Evolutionary conservation across 306 rosid genomes (phyloP), one percentile per base, ranked within the genome.

Genomic region (Mucuna pruriens): DNA sequence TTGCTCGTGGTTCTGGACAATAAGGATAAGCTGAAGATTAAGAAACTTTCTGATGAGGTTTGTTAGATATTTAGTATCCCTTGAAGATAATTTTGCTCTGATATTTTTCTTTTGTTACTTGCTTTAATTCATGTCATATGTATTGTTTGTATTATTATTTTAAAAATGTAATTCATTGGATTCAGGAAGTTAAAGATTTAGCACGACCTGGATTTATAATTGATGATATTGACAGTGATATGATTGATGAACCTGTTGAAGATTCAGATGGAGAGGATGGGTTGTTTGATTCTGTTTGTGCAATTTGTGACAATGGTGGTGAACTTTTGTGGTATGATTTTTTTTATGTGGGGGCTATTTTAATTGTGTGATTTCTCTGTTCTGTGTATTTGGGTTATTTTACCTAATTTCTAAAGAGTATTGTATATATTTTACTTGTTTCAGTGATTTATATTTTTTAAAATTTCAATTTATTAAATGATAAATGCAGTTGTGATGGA

Each of bases 251-350:
- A 70, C 86, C 76, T 61, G 84, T 5, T 71, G 94, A 88, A 64
- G 96, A 90, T 64, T 82, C 89, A 13, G 86, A 89, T 81, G 90
- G 82, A 16, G 93, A 89, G 45, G 96, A 83, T 6, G 94, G 75
- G 2, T 78, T 91, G 78, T 95, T 89, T 86, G 98, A 93, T 86
- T 89, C 90, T 71, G 98, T 88, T 80, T 95, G 99, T 83, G 88
- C 94, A 1, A 36, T 95, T 79, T 95, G 99, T 89, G 99, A 95
- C 72, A 92, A 95, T 74, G 98, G 99, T 17, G 99, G 99, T 15
- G 33, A 77, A 0, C 84, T 95, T 25, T 52, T 91, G 78, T 88
- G 97, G 99, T 95, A 90, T 52, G 79, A 10, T 6, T 34, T 75
- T 76, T 68, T 55, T 68, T 65, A 26, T 3, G 29, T 55, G 10